Percentiles rank a stretch among this genome's conserved stretches.
Evolutionary conservation across 2,329 filamentous ascomycete species (phyloP).

Genomic region (Metarhizium humberi): DNA sequence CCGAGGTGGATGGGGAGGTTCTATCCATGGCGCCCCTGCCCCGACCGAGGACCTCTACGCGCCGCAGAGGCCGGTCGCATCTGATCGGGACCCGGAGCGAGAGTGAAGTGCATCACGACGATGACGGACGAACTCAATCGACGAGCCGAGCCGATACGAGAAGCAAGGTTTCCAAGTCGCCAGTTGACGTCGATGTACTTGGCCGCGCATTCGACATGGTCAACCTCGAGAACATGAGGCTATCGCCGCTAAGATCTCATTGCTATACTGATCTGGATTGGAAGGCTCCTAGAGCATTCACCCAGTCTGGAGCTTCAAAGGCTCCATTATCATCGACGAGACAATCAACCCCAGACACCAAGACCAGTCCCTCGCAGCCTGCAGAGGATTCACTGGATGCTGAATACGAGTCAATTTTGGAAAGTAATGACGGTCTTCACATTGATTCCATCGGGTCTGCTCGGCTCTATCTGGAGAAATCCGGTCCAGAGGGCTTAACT

Average conservation of each 20-base stretch:
- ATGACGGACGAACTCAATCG: background rate
- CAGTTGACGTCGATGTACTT: background rate
- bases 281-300: background rate
- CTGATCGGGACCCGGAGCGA: background rate
- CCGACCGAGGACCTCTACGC: slow-evolving; percentile 15
- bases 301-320: background rate
- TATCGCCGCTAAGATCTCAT: background rate
- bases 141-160: background rate
- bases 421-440: background rate
- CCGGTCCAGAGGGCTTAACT: background rate
- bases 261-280: background rate
- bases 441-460: slow-evolving; percentile 1
- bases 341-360: background rate
- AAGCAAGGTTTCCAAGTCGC: background rate
- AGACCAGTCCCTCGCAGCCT: background rate
- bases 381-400: no score
- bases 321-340: background rate
- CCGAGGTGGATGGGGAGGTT: slow-evolving; percentile 16
- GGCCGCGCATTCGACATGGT: slow-evolving; percentile 3
- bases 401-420: background rate
- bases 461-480: slow-evolving; percentile 2
- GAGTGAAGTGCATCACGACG: slow-evolving; percentile 1
- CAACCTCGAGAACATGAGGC: slow-evolving; percentile 1
- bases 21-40: slow-evolving; percentile 10
- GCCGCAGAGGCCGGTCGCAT: slow-evolving; percentile 16